phyloP scores from a whole-genome alignment of 164 flowering plant species.

The Amborella trichopoda region DNA sequence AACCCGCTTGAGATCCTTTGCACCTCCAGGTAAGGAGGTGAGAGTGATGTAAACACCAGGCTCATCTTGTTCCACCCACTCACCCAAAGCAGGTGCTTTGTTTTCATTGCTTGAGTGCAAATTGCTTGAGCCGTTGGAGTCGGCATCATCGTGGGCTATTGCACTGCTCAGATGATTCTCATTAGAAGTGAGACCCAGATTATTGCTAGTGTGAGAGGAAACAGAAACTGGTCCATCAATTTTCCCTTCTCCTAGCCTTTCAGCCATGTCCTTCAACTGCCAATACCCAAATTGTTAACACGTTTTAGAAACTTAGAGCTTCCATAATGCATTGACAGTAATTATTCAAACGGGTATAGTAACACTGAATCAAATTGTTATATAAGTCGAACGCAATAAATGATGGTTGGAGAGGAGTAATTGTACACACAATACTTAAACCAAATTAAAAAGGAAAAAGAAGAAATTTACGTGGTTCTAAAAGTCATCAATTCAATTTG shows the following conservation, averaged over 20 bases:
- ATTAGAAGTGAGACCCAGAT: conserved; percentile 4
- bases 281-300: not conserved
- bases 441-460: too few relatives aligned
- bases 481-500: too few relatives aligned
- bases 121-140: conserved; percentile 18
- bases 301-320: too few relatives aligned
- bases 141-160: conserved; percentile 16
- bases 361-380: too few relatives aligned
- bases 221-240: conserved; percentile 9
- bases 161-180: conserved; percentile 21
- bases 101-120: conserved; percentile 19
- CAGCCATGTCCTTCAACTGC: conserved; percentile 69
- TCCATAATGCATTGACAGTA: too few relatives aligned
- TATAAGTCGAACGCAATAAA: too few relatives aligned
- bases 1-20: conserved; percentile 68
- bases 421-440: too few relatives aligned
- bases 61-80: conserved; percentile 63
- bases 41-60: conserved; percentile 80
- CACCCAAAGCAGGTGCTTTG: conserved; percentile 31
- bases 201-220: conserved; percentile 10
- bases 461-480: too few relatives aligned
- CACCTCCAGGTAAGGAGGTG: conserved; percentile 39
- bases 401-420: too few relatives aligned
- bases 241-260: conserved; percentile 17
- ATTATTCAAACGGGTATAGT: too few relatives aligned